phyloP scores from a whole-genome alignment of 1,139 yeast genomes.

The Pichia sp. region DNA sequence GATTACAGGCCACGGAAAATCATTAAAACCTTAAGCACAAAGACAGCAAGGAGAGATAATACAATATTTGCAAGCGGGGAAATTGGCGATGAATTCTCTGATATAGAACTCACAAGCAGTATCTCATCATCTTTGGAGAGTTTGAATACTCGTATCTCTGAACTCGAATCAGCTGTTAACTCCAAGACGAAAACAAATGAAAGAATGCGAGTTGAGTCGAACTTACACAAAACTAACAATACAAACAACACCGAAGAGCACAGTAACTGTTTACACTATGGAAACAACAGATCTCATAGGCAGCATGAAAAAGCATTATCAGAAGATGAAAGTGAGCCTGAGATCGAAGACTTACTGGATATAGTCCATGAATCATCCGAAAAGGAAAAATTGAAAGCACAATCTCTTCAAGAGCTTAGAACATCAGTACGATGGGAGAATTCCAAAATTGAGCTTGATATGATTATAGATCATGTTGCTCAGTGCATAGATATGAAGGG shows the following conservation, averaged over 20 bases:
- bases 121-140: conserved; percentile 2
- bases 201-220: no score
- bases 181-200: no score
- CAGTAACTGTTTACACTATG: conserved; percentile 11
- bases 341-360: no score
- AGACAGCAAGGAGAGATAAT: neutral
- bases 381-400: neutral
- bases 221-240: neutral
- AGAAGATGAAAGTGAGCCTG: no score
- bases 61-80: no score
- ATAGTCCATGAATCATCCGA: neutral
- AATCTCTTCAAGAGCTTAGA: conserved; percentile 7
- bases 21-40: no score
- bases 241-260: neutral
- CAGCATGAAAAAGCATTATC: conserved; percentile 13
- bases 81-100: neutral
- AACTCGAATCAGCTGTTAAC: conserved; percentile 2
- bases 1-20: no score
- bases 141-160: conserved; percentile 4
- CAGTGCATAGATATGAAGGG: neutral
- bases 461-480: conserved; percentile 6
- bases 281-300: conserved; percentile 17
- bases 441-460: conserved; percentile 6
- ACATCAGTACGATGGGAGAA: conserved; percentile 1
- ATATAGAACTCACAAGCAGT: conserved; percentile 4